A percentile compares a stretch with the other conserved stretches of the same genome.
These are phyloP conservation scores for Russula earlei DNA, from an alignment of 768 basidiomycete genomes.

Conservation along the genomic window DNA sequence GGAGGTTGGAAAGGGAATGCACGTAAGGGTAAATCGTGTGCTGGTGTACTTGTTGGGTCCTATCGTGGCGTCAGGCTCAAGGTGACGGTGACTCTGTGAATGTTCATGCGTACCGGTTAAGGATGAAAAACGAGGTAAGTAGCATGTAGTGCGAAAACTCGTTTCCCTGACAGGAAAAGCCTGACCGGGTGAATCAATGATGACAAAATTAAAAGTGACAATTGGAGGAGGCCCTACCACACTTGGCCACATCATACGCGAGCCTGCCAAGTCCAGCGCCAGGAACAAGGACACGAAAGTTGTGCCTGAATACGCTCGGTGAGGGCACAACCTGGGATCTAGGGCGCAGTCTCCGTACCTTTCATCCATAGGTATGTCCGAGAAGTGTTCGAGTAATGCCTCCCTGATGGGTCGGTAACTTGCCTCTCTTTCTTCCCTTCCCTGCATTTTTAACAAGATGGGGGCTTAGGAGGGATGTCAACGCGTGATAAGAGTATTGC, in stretches of 20 bases:
- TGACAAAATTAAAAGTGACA: background rate
- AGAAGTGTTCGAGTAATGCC: slow-evolving; percentile 58
- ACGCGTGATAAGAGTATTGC: background rate
- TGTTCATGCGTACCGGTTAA: slow-evolving; percentile 59
- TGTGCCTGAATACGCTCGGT: slow-evolving; percentile 30
- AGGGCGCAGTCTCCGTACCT: slow-evolving; percentile 32
- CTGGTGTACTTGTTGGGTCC: slow-evolving; percentile 57
- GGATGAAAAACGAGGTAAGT: slow-evolving; percentile 75
- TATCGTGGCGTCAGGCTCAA: slow-evolving; percentile 17
- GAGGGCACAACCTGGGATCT: background rate
- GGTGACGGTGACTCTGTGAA: background rate
- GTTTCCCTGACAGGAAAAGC: slow-evolving; percentile 87
- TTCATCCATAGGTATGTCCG: slow-evolving; percentile 42
- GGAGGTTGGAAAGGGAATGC: slow-evolving; percentile 85
- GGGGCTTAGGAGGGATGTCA: background rate
- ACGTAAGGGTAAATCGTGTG: slow-evolving; percentile 83
- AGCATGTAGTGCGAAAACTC: slow-evolving; percentile 97
- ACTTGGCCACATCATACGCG: slow-evolving; percentile 77
- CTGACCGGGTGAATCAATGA: slow-evolving; percentile 30
- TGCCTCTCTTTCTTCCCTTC: slow-evolving; percentile 60
- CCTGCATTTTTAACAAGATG: slow-evolving; percentile 35
- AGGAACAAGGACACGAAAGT: slow-evolving; percentile 73
- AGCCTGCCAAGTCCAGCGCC: slow-evolving; percentile 85
- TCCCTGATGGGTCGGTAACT: slow-evolving; percentile 79
- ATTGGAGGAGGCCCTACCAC: slow-evolving; percentile 41